These are phyloP conservation scores for Pelargonium fulgidum DNA, from an alignment of 441 rosid species.

Conservation along the genomic window DNA sequence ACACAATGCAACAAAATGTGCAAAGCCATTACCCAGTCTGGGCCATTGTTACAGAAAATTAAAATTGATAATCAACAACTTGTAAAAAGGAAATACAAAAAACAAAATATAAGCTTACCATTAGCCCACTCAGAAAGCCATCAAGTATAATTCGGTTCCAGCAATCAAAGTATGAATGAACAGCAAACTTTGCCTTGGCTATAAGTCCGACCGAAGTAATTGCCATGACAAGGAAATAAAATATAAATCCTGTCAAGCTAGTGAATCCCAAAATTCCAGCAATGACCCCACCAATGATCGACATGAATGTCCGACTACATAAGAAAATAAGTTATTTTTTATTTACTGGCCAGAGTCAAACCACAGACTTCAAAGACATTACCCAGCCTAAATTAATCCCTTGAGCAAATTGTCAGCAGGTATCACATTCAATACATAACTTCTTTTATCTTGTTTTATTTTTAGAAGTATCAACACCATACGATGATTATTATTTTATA, in stretches of 20 bases:
- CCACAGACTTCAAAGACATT: not conserved
- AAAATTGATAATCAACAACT: too few relatives aligned
- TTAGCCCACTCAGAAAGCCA: slow-evolving; percentile 81
- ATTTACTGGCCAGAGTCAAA: not conserved
- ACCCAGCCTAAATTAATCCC: not conserved
- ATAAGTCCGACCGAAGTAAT: slow-evolving; percentile 71
- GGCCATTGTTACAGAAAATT: too few relatives aligned
- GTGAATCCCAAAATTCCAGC: slow-evolving; percentile 92
- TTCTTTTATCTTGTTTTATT: too few relatives aligned
- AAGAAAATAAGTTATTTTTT: slow-evolving; percentile 8
- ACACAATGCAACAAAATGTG: too few relatives aligned
- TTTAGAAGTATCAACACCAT: too few relatives aligned
- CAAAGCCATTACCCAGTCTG: too few relatives aligned
- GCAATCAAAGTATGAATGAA: slow-evolving; percentile 65
- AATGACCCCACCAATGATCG: slow-evolving; percentile 79
- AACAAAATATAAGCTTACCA: slow-evolving; percentile 44
- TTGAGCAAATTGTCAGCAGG: not conserved
- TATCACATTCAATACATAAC: too few relatives aligned
- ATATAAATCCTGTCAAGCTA: slow-evolving; percentile 65
- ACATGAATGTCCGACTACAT: slow-evolving; percentile 90
- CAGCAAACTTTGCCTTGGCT: slow-evolving; percentile 77
- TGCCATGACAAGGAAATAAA: slow-evolving; percentile 81
- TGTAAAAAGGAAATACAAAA: not conserved
- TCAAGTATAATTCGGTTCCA: slow-evolving; percentile 74
- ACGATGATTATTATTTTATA: too few relatives aligned